phyloP scores from a whole-genome alignment of 176 grass and related monocot species.

The Musa itinerans region DNA sequence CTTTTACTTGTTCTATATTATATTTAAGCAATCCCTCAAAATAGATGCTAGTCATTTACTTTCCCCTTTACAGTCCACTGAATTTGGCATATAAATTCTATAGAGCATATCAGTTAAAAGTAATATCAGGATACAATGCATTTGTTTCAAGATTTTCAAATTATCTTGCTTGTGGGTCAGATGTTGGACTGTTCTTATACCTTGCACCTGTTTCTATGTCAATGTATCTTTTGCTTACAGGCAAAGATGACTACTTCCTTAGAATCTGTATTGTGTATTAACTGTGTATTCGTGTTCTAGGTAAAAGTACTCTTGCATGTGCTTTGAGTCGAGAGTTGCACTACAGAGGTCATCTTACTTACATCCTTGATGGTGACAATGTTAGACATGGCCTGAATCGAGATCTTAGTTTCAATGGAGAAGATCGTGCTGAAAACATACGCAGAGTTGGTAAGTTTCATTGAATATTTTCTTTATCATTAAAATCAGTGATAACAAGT shows the following conservation, averaged over 20 bases:
- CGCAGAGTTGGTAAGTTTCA: constrained; percentile 54
- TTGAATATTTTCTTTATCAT: neutral
- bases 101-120: neutral
- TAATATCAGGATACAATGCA: neutral
- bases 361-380: constrained; percentile 93
- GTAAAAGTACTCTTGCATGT: constrained; percentile 95
- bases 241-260: neutral
- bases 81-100: too few relatives aligned
- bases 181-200: neutral
- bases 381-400: constrained; percentile 84
- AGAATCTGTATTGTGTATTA: neutral
- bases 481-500: neutral
- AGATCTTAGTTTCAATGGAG: constrained; percentile 85
- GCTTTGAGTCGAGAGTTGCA: constrained; percentile 69
- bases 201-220: neutral
- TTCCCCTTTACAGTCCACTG: too few relatives aligned
- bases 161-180: neutral
- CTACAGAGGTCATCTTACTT: constrained; percentile 63
- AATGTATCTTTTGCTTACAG: neutral
- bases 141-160: neutral
- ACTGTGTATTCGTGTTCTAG: constrained; percentile 22
- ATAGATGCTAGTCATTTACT: too few relatives aligned
- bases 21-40: too few relatives aligned
- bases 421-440: constrained; percentile 90
- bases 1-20: too few relatives aligned